A percentile compares a stretch with the other conserved stretches of the same genome.
Conservation (phyloP, 2,329 filamentous ascomycete species). For the Macroventuria anomochaeta region DNA sequence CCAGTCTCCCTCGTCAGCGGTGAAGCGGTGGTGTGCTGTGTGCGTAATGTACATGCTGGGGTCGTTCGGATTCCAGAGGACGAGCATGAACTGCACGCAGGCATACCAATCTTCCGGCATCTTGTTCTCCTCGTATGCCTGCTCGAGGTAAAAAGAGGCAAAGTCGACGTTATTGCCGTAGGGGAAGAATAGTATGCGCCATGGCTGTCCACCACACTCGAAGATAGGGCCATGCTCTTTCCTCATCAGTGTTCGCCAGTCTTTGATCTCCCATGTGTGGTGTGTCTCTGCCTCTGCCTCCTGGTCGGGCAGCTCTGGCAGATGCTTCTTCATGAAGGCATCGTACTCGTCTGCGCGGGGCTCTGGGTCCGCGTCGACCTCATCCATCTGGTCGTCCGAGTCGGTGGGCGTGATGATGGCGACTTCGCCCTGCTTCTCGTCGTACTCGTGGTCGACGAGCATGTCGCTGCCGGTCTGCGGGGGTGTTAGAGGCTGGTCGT, state of each 20-base stretch:
- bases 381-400: constrained; percentile 61
- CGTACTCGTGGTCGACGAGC: constrained; percentile 67
- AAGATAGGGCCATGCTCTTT: constrained; percentile 90
- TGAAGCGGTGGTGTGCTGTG: constrained; percentile 92
- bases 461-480: constrained; percentile 66
- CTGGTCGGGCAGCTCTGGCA: constrained; percentile 79
- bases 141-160: constrained; percentile 94
- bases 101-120: constrained; percentile 90
- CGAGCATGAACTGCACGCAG: constrained; percentile 93
- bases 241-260: constrained; percentile 77
- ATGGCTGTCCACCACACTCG: constrained; percentile 84
- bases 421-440: constrained; percentile 67
- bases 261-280: constrained; percentile 85
- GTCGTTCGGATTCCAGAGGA: constrained; percentile 92
- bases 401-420: constrained; percentile 67
- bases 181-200: constrained; percentile 95
- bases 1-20: constrained; percentile 96
- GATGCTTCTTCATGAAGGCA: constrained; percentile 81
- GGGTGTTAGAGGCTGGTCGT: constrained; percentile 5
- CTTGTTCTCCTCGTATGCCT: constrained; percentile 81
- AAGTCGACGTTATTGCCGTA: constrained; percentile 94
- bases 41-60: constrained; percentile 80
- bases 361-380: constrained; percentile 60
- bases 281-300: constrained; percentile 77
- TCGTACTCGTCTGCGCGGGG: constrained; percentile 70